Conservation (phyloP, 192 early-diverging fungal species). For the Podila verticillata region DNA sequence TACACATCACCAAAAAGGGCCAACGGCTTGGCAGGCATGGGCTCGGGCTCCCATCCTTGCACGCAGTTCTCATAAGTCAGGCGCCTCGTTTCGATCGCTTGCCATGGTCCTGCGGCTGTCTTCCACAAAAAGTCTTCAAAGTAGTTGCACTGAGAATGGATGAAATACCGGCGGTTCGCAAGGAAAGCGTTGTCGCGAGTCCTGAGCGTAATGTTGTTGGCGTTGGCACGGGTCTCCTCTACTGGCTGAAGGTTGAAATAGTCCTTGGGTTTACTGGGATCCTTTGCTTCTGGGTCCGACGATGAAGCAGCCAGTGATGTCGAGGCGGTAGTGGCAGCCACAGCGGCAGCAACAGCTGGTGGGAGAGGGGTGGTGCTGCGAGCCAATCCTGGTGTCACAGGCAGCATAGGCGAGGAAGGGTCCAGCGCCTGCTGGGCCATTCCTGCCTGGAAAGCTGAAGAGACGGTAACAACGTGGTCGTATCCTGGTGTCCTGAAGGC, state of each 20-base stretch:
- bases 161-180: constrained; percentile 40
- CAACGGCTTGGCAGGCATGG: constrained; percentile 14
- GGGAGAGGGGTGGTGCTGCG: constrained; percentile 35
- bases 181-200: constrained; percentile 49
- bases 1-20: constrained; percentile 40
- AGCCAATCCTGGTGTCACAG: constrained; percentile 43
- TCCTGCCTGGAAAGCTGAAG: constrained; percentile 31
- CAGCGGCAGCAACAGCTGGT: neutral
- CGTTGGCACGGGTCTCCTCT: constrained; percentile 45
- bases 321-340: neutral
- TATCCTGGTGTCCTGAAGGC: constrained; percentile 48
- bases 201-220: constrained; percentile 49
- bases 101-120: constrained; percentile 32
- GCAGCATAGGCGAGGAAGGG: constrained; percentile 27
- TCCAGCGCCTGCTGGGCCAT: neutral
- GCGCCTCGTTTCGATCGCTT: constrained; percentile 18
- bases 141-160: constrained; percentile 45
- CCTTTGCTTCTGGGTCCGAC: constrained; percentile 9
- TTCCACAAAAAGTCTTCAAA: constrained; percentile 52
- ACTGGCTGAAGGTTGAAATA: constrained; percentile 40
- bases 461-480: constrained; percentile 48
- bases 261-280: constrained; percentile 26
- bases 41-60: constrained; percentile 28
- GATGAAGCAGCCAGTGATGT: constrained; percentile 10
- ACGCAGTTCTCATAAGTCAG: constrained; percentile 32